Evolutionary conservation across 352 stramenopile species (phyloP).

Genomic region (Globisporangium viniferum): DNA sequence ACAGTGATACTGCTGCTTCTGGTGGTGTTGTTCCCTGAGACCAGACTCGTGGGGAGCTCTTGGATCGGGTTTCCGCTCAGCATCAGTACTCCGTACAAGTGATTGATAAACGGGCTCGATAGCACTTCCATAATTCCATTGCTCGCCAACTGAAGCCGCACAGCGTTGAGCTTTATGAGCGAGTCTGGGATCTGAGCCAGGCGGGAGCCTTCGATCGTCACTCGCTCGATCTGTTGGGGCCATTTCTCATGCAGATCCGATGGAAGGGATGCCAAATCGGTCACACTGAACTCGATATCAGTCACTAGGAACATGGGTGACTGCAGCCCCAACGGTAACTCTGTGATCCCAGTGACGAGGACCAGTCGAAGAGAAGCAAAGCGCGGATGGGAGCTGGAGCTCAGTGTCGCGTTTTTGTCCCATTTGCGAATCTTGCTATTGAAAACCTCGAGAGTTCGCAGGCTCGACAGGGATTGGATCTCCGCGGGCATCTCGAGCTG

Average conservation of each 20-base stretch:
- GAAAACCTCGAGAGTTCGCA: background rate
- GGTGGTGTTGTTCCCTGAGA: background rate
- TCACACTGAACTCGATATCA: background rate
- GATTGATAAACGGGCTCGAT: background rate
- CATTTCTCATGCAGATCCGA: background rate
- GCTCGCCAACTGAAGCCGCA: background rate
- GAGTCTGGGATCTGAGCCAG: background rate
- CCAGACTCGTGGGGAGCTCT: background rate
- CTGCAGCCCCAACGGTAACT: background rate
- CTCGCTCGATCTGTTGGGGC: background rate
- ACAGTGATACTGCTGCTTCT: background rate
- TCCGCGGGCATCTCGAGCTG: background rate
- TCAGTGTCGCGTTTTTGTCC: background rate
- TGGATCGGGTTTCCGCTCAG: constrained; percentile 1
- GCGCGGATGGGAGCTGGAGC: background rate
- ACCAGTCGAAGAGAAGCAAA: background rate
- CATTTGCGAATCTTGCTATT: background rate
- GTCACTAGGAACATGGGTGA: background rate
- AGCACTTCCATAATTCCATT: background rate
- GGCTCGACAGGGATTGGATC: background rate
- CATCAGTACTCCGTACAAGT: background rate
- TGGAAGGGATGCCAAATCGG: background rate
- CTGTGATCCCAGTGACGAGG: background rate
- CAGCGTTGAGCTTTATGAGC: background rate
- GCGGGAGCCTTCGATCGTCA: background rate